Conservation (phyloP, 192 early-diverging fungal species). For the Coemansia pectinata region DNA sequence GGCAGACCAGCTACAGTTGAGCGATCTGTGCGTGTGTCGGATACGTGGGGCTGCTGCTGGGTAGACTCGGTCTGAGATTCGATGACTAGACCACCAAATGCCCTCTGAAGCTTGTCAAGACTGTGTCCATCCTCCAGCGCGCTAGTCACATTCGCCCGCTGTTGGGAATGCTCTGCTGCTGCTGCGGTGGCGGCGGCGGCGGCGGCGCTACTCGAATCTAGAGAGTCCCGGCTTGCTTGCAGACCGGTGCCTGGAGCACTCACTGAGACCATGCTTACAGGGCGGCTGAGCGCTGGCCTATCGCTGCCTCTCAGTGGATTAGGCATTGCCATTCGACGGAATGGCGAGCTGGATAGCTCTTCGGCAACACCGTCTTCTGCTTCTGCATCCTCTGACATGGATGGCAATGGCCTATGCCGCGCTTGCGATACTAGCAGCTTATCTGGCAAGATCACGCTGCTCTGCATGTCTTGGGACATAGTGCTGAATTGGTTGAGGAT, state of each 20-base stretch:
- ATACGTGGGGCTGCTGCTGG: background rate
- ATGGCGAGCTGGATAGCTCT: constrained; percentile 26
- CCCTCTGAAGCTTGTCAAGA: constrained; percentile 18
- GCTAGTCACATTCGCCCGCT: background rate
- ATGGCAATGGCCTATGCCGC: background rate
- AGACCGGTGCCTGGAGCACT: background rate
- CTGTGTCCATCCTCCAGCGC: background rate
- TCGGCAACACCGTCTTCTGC: constrained; percentile 4
- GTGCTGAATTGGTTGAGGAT: constrained; percentile 48
- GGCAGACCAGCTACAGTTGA: background rate
- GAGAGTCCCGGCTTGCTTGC: background rate
- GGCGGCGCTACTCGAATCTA: background rate
- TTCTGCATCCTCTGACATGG: constrained; percentile 13
- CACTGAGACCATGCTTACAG: constrained; percentile 3
- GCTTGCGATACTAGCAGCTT: background rate
- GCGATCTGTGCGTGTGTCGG: background rate
- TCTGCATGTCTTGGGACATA: constrained; percentile 57
- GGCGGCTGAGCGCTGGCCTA: constrained; percentile 11
- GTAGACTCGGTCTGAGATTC: constrained; percentile 3
- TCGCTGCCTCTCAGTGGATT: constrained; percentile 31
- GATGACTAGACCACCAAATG: constrained; percentile 27
- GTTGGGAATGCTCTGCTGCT: background rate
- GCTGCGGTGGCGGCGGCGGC: background rate
- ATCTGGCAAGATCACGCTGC: constrained; percentile 37
- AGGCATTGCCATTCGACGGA: constrained; percentile 31